Percentiles rank a stretch among this genome's conserved stretches.
Conservation (phyloP, 371 early-diverging fungal species). For the Syncephalis plumigaleata region DNA sequence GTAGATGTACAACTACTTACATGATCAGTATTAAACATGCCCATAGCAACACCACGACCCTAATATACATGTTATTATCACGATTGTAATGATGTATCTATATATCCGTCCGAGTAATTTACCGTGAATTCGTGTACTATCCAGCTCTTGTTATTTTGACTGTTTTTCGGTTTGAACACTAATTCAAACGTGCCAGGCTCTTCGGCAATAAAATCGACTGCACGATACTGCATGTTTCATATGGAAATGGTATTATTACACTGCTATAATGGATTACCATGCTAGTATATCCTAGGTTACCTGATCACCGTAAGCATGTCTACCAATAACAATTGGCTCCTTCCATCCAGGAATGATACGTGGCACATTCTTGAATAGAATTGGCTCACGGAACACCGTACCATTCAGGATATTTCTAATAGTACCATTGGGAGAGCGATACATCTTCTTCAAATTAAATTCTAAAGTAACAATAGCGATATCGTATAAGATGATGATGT, state of each 20-base stretch:
- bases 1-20: conserved; percentile 5
- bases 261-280: conserved; percentile 1
- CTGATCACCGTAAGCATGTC: conserved; percentile 96
- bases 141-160: conserved; percentile 29
- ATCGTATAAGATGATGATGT: too few species aligned
- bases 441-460: conserved; percentile 90
- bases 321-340: conserved; percentile 87
- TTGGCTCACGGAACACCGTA: conserved; percentile 96
- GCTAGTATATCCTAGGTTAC: conserved; percentile 16
- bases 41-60: conserved; percentile 77
- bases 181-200: conserved; percentile 84
- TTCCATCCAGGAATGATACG: conserved; percentile 89
- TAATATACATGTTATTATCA: too few species aligned
- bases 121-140: conserved; percentile 63
- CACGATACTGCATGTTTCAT: too few species aligned
- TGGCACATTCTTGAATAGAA: conserved; percentile 74
- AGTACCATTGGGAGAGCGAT: conserved; percentile 94
- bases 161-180: conserved; percentile 69
- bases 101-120: too few species aligned
- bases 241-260: conserved; percentile 1
- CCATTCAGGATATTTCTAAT: conserved; percentile 93
- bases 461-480: too few species aligned
- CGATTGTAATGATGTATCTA: too few species aligned
- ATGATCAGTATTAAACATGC: conserved; percentile 88
- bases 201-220: conserved; percentile 80